Base-by-base conservation (phyloP, 352 stramenopile species). In the Phytophthora macrochlamydospora region DNA sequence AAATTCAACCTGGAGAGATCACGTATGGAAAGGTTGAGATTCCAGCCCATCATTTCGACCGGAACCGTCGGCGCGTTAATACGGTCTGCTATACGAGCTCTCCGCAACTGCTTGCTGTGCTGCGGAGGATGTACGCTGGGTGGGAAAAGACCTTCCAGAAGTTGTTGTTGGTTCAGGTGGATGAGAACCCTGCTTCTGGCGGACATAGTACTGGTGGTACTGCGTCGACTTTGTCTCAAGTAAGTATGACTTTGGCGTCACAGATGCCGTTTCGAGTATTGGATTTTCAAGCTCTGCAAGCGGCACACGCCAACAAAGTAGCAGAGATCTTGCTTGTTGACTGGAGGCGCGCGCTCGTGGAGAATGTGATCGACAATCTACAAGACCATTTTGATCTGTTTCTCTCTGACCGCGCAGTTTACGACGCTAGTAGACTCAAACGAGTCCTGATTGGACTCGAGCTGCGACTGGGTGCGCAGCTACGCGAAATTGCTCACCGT, bases 361-460 rank as follows among this genome's bases (percentile, higher is more conserved):
- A 98, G 71, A 97, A 96, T 51, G 82, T 98, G 40, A 95, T 98
- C 66, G 94, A 98, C 74, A 97, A 96, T 60, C 72, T 98, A 4
- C 94, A 98, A 68, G 94, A 98, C 62, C 81, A 96, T 60, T 98
- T 91, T 58, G 92, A 98, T 55, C 94, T 98, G 62, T 98, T 98
- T 63, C 79, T 97, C 28, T 95, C 90, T 0, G 90, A 98, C 54
- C 50, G 65, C 2, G 56, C 64, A 2, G 66, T 71, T 2, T 98
- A 95, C 59, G 40, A 65, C 4, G 29, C 37, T 7, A 86, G 81
- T 43, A 71, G 68, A 9, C 75, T 98, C 5, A 76, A 85, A 35
- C 72, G 89, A 45, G 79, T 98, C 37, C 73, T 98, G 53, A 94
- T 81, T 11, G 78, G 90, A 11, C 76, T 98, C 38, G 86, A 98